Conservation (phyloP, 352 stramenopile genomes). For the Phytopythium boreale region DNA sequence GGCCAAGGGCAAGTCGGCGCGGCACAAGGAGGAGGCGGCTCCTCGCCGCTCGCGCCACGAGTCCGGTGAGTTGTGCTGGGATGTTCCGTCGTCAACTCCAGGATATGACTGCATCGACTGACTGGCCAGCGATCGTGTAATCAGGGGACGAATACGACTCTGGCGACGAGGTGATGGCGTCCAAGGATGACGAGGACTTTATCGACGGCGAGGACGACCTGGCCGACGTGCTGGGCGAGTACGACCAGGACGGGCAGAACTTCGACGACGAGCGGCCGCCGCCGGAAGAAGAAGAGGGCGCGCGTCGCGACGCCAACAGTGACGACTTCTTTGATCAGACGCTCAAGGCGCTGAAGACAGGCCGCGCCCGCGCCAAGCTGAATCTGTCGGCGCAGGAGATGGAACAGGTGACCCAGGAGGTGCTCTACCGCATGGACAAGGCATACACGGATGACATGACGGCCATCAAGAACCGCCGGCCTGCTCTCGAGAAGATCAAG, state of each 20-base stretch:
- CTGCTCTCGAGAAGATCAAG: constrained; percentile 86
- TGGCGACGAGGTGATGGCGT: constrained; percentile 65
- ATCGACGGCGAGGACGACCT: constrained; percentile 88
- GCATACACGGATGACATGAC: constrained; percentile 71
- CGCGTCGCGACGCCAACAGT: constrained; percentile 22
- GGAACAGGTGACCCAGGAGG: constrained; percentile 83
- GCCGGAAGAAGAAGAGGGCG: constrained; percentile 33
- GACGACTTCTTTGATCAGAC: constrained; percentile 82
- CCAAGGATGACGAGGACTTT: constrained; percentile 84
- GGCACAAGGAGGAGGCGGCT: constrained; percentile 14
- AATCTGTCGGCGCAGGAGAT: constrained; percentile 83
- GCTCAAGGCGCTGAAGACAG: constrained; percentile 83
- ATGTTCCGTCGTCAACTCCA: not conserved
- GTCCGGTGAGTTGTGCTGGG: constrained; percentile 17
- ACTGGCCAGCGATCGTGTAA: not conserved
- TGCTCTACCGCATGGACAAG: constrained; percentile 90
- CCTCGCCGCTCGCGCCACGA: constrained; percentile 14
- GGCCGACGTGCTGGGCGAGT: constrained; percentile 77
- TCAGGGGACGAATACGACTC: constrained; percentile 80
- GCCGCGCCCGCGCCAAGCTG: constrained; percentile 65
- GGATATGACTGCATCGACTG: not conserved
- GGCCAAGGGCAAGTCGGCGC: constrained; percentile 5
- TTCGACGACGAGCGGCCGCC: constrained; percentile 84
- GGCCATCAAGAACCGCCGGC: constrained; percentile 52
- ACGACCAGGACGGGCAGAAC: constrained; percentile 65